Conservation (phyloP, 148 eudicot species). For the Dysphania ambrosioides region DNA sequence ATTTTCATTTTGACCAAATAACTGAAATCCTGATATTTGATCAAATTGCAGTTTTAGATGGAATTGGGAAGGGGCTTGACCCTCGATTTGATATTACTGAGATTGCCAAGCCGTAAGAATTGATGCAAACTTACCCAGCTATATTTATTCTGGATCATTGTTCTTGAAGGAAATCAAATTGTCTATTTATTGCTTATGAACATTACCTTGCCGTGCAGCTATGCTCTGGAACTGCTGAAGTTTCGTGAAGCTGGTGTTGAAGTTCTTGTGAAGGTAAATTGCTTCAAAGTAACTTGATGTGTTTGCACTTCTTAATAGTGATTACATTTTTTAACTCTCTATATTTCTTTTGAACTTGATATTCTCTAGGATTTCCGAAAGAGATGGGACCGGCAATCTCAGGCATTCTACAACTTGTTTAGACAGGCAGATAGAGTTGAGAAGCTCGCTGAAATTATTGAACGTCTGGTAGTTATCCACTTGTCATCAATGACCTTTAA, state of each 20-base stretch:
- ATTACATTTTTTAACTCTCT: slow-evolving; percentile 5
- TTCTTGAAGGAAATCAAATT: background rate
- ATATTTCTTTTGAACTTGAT: background rate
- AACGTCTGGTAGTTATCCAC: slow-evolving; percentile 73
- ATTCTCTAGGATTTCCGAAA: slow-evolving; percentile 73
- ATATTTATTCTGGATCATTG: background rate
- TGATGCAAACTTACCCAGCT: background rate
- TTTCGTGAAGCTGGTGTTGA: slow-evolving; percentile 98
- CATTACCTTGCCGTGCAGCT: slow-evolving; percentile 43
- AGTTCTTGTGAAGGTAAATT: slow-evolving; percentile 69
- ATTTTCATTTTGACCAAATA: slow-evolving; percentile 12
- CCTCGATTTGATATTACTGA: slow-evolving; percentile 99
- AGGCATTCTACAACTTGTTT: slow-evolving; percentile 88
- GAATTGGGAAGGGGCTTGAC: slow-evolving; percentile 99
- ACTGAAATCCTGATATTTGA: slow-evolving; percentile 6
- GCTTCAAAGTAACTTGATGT: background rate
- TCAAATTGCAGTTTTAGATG: slow-evolving; percentile 73
- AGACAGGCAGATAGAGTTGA: slow-evolving; percentile 95
- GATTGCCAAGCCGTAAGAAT: slow-evolving; percentile 94
- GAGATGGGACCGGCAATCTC: slow-evolving; percentile 91
- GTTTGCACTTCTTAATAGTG: background rate
- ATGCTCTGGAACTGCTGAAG: slow-evolving; percentile 87
- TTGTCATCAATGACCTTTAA: background rate
- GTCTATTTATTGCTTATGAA: slow-evolving; percentile 8
- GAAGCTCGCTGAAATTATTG: slow-evolving; percentile 68